Conservation (phyloP, 345 rosid genomes). For the Citrus hindsii region DNA sequence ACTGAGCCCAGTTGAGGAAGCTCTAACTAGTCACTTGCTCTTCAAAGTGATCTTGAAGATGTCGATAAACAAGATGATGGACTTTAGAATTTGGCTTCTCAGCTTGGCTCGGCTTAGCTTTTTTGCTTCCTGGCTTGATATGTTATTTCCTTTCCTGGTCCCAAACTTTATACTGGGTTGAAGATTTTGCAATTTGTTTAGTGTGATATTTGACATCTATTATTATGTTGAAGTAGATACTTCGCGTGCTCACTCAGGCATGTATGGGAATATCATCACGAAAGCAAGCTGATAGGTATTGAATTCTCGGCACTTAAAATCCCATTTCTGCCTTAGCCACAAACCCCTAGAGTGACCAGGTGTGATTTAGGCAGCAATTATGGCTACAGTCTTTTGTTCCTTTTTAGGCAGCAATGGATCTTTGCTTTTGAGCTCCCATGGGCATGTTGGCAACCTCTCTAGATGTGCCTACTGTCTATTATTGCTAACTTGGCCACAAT, state of each 20-base stretch:
- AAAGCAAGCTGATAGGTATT: constrained; percentile 32
- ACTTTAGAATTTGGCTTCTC: constrained; percentile 12
- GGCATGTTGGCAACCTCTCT: constrained; percentile 10
- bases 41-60: background rate
- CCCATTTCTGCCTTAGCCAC: constrained; percentile 16
- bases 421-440: constrained; percentile 23
- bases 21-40: constrained; percentile 9
- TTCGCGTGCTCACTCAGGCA: constrained; percentile 27
- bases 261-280: constrained; percentile 16
- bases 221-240: constrained; percentile 24
- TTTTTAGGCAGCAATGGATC: constrained; percentile 8
- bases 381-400: constrained; percentile 7
- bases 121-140: constrained; percentile 5
- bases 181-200: constrained; percentile 17
- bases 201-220: constrained; percentile 9
- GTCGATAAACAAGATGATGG: background rate
- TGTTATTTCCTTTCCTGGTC: background rate
- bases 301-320: constrained; percentile 16
- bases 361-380: constrained; percentile 12
- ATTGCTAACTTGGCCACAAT: constrained; percentile 15
- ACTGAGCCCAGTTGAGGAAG: constrained; percentile 17
- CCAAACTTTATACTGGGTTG: constrained; percentile 12
- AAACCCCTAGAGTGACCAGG: constrained; percentile 22
- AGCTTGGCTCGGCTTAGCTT: constrained; percentile 14
- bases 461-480: constrained; percentile 13